phyloP scores from a whole-genome alignment of 2,329 filamentous ascomycete species.

The Bertia moriformis region DNA sequence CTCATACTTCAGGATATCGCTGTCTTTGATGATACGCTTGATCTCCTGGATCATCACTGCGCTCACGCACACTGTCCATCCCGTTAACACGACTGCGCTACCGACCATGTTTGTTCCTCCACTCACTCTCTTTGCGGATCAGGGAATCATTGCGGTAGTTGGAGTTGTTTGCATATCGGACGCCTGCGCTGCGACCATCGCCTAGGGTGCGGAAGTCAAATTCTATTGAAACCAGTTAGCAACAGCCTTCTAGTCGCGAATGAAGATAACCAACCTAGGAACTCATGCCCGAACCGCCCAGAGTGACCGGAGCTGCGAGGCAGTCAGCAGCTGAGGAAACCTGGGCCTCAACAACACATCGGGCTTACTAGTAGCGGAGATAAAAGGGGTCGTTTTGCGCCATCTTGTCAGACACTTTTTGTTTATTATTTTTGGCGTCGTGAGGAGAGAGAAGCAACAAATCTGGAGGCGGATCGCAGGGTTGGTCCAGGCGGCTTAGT shows the following conservation, averaged over 20 bases:
- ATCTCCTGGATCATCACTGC: slow-evolving; percentile 82
- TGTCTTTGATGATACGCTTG: slow-evolving; percentile 90
- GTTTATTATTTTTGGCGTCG: no score
- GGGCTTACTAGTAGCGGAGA: slow-evolving; percentile 81
- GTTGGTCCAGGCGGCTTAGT: slow-evolving; percentile 1
- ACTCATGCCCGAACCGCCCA: slow-evolving; percentile 94
- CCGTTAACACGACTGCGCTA: neutral
- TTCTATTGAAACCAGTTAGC: slow-evolving; percentile 41
- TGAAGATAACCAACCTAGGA: slow-evolving; percentile 53
- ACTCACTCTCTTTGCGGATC: slow-evolving; percentile 96
- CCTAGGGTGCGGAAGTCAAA: slow-evolving; percentile 90
- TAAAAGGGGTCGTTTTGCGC: slow-evolving; percentile 74
- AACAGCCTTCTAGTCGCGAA: slow-evolving; percentile 2
- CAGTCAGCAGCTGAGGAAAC: slow-evolving; percentile 1
- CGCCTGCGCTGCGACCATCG: slow-evolving; percentile 83
- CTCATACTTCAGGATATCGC: slow-evolving; percentile 89
- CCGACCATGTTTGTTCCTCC: slow-evolving; percentile 1
- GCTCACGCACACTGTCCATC: slow-evolving; percentile 78
- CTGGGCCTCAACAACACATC: neutral
- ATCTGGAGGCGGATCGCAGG: no score
- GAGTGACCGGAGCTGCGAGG: slow-evolving; percentile 76
- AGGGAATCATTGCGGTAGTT: slow-evolving; percentile 98
- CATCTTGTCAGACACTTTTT: no score
- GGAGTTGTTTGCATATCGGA: slow-evolving; percentile 96
- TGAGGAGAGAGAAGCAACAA: no score